Conservation (phyloP, 2,329 filamentous ascomycete species). For the Sporothrix euskadiensis region DNA sequence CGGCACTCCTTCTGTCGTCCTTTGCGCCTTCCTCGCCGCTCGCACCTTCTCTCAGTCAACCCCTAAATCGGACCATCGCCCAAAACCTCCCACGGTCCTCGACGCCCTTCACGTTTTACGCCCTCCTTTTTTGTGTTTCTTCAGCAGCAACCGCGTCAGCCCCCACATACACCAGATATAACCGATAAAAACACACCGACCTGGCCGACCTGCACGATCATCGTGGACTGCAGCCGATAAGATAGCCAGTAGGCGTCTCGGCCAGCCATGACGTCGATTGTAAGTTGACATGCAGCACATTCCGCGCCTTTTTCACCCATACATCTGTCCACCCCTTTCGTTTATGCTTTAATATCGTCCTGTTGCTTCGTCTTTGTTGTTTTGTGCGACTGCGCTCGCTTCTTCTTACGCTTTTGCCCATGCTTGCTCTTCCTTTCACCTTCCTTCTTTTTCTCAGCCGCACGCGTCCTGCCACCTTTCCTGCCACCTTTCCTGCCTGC, state of each 20-base stretch:
- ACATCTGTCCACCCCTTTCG: neutral
- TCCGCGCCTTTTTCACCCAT: neutral
- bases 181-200: neutral
- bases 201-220: constrained; percentile 24
- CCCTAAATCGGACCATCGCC: neutral
- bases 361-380: constrained; percentile 11
- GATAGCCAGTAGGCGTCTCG: constrained; percentile 29
- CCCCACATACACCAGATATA: neutral
- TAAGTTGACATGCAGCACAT: constrained; percentile 33
- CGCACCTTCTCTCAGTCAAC: neutral
- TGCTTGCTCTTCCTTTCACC: neutral
- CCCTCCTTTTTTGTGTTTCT: neutral
- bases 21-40: neutral
- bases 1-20: neutral
- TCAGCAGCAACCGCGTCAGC: neutral
- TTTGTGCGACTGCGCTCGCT: constrained; percentile 9
- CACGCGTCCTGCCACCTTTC: constrained; percentile 2
- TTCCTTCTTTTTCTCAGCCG: constrained; percentile 13
- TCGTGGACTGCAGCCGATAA: constrained; percentile 28
- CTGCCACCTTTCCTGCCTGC: constrained; percentile 2
- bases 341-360: no score
- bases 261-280: constrained; percentile 40
- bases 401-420: neutral
- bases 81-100: neutral
- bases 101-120: neutral